Conservation (phyloP, 495 filamentous ascomycete genomes). For the Daldinia bambusicola region DNA sequence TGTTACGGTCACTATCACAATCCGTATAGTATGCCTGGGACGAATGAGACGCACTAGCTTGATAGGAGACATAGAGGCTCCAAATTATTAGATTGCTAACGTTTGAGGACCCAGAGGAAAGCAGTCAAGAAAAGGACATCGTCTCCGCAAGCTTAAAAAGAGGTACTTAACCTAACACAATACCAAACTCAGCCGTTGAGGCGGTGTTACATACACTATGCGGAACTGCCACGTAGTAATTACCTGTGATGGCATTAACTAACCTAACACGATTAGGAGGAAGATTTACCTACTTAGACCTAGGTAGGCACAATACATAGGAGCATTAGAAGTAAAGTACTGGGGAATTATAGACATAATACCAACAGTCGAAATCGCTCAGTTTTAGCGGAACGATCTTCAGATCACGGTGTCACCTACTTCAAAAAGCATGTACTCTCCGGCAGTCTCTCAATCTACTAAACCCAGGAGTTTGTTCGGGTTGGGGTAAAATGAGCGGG, state of each 20-base stretch:
- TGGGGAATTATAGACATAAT: neutral
- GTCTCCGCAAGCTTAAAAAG: slow-evolving; percentile 1
- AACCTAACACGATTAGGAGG: too few species aligned
- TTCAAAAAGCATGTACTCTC: slow-evolving; percentile 16
- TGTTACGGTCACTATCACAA: slow-evolving; percentile 39
- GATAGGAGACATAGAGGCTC: slow-evolving; percentile 8
- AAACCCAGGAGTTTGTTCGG: slow-evolving; percentile 37
- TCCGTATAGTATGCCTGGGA: slow-evolving; percentile 14
- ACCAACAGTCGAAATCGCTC: slow-evolving; percentile 30
- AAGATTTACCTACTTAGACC: too few species aligned
- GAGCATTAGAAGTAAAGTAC: neutral
- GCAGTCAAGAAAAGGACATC: slow-evolving; percentile 2
- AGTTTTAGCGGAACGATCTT: slow-evolving; percentile 29
- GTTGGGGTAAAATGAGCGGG: slow-evolving; percentile 39
- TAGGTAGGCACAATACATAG: too few species aligned
- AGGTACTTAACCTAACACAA: neutral
- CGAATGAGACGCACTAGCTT: slow-evolving; percentile 30
- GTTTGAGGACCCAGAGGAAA: neutral
- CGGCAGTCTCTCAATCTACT: slow-evolving; percentile 23
- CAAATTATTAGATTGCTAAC: slow-evolving; percentile 12
- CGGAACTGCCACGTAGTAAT: slow-evolving; percentile 12
- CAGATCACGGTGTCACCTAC: slow-evolving; percentile 45
- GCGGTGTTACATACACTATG: slow-evolving; percentile 5
- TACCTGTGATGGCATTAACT: neutral
- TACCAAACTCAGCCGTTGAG: slow-evolving; percentile 20